Conservation (phyloP, 2,329 filamentous ascomycete genomes). For the Exophiala sp. region DNA sequence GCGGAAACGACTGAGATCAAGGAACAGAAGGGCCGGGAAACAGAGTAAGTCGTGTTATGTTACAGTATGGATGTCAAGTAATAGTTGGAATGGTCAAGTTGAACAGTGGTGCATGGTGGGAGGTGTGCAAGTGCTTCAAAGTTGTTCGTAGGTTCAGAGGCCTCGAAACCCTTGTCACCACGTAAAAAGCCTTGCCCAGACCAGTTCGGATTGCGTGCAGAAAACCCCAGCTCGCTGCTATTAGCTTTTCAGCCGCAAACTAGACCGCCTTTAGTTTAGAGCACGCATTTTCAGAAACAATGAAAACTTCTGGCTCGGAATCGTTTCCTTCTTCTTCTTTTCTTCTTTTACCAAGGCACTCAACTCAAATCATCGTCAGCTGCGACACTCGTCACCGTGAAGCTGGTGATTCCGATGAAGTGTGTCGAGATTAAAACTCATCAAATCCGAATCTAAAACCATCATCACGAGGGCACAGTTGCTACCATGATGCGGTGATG, state of each 20-base stretch:
- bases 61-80: background rate
- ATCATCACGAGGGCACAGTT: conserved; percentile 65
- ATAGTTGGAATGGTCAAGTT: background rate
- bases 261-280: conserved; percentile 6
- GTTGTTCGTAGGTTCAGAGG: background rate
- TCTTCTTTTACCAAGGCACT: conserved; percentile 58
- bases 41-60: background rate
- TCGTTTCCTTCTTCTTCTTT: conserved; percentile 36
- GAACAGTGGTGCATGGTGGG: background rate
- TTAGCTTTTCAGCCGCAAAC: background rate
- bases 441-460: conserved; percentile 69
- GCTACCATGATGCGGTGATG: conserved; percentile 65
- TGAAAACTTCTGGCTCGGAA: conserved; percentile 1
- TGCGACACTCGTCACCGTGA: conserved; percentile 48
- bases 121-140: background rate
- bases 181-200: background rate
- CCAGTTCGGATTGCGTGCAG: background rate
- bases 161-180: background rate
- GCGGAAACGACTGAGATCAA: conserved; percentile 1
- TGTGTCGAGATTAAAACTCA: conserved; percentile 62
- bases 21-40: background rate
- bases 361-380: conserved; percentile 72
- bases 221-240: conserved; percentile 3
- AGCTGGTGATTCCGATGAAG: conserved; percentile 67
- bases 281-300: background rate